phyloP scores from a whole-genome alignment of 164 flowering plant species.

The grape (Vitis vinifera) region DNA sequence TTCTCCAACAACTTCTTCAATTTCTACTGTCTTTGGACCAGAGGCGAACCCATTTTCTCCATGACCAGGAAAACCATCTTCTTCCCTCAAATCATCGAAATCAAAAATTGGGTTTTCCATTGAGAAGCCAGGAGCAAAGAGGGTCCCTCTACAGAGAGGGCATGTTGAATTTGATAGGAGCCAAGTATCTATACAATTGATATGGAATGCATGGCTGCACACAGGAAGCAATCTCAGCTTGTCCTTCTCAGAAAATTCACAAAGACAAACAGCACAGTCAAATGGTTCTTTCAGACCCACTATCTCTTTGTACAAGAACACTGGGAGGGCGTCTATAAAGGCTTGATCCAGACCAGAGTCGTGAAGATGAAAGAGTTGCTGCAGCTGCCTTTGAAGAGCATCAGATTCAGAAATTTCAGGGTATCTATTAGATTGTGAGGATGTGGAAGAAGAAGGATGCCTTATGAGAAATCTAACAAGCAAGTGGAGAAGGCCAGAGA shows the following conservation, averaged over 20 bases:
- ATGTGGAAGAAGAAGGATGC: constrained; percentile 44
- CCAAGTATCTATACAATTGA: constrained; percentile 72
- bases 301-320: constrained; percentile 57
- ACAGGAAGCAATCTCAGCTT: constrained; percentile 60
- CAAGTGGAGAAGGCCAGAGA: constrained; percentile 65
- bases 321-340: constrained; percentile 69
- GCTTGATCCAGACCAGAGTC: constrained; percentile 74
- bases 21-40: constrained; percentile 35
- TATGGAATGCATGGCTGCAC: constrained; percentile 75
- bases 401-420: constrained; percentile 49
- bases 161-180: constrained; percentile 72
- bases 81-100: constrained; percentile 50
- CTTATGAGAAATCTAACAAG: constrained; percentile 64
- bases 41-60: constrained; percentile 20
- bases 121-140: constrained; percentile 48
- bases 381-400: constrained; percentile 67
- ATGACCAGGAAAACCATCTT: constrained; percentile 24
- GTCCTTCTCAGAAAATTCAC: constrained; percentile 57
- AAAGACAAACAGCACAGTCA: constrained; percentile 72
- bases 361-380: constrained; percentile 65
- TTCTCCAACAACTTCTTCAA: constrained; percentile 39
- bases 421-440: constrained; percentile 39
- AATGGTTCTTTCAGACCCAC: constrained; percentile 61
- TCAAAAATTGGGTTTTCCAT: constrained; percentile 56
- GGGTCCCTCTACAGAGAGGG: constrained; percentile 59